phyloP scores from a whole-genome alignment of 495 filamentous ascomycete species.

The Talaromyces stipitatus region DNA sequence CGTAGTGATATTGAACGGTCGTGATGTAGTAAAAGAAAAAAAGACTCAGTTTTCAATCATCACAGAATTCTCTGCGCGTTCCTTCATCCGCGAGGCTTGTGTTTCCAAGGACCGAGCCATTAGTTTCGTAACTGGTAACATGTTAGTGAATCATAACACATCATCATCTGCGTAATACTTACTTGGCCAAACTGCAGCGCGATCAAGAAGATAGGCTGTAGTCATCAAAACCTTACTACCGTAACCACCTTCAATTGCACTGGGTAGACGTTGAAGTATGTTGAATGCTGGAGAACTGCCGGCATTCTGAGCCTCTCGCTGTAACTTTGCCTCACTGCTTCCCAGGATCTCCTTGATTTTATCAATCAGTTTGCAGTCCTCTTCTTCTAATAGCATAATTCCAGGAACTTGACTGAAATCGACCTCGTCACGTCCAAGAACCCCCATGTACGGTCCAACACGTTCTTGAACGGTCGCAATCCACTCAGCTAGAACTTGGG shows the following conservation, averaged over 20 bases:
- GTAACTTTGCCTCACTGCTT: constrained; percentile 76
- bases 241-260: constrained; percentile 61
- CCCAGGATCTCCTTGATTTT: constrained; percentile 79
- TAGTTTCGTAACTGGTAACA: constrained; percentile 62
- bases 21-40: neutral
- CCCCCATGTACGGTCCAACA: constrained; percentile 78
- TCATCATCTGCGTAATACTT: constrained; percentile 23
- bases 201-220: constrained; percentile 83
- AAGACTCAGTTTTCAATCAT: constrained; percentile 31
- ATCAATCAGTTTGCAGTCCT: constrained; percentile 78
- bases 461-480: constrained; percentile 90
- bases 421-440: constrained; percentile 74
- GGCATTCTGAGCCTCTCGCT: constrained; percentile 40
- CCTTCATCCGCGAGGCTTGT: constrained; percentile 76
- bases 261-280: constrained; percentile 45
- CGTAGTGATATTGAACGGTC: neutral
- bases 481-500: constrained; percentile 97
- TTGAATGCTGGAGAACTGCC: constrained; percentile 42
- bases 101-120: constrained; percentile 83
- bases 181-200: constrained; percentile 90
- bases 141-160: constrained; percentile 21
- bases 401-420: constrained; percentile 71
- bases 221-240: constrained; percentile 80
- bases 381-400: constrained; percentile 85
- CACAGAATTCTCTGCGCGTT: constrained; percentile 59